Percentiles rank a stretch among this genome's conserved stretches.
Evolutionary conservation across 768 basidiomycete species (phyloP).

Genomic region (Cystofilobasidium capitatum): DNA sequence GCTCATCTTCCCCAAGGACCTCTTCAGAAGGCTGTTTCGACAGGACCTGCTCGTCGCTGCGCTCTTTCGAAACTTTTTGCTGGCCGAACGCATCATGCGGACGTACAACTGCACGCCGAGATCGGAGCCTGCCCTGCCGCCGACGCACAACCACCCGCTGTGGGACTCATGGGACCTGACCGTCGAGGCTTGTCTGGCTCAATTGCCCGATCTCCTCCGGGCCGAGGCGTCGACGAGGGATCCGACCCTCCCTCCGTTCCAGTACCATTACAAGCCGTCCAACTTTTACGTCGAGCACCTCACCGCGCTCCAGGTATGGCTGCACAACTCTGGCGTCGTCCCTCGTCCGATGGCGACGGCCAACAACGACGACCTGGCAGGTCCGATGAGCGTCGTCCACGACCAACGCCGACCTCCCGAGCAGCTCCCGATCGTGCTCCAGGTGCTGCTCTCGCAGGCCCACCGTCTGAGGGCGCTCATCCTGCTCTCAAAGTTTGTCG

Average conservation of each 20-base stretch:
- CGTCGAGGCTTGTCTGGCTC: slow-evolving; percentile 83
- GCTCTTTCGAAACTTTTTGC: slow-evolving; percentile 89
- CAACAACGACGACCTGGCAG: not conserved
- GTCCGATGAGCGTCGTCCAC: slow-evolving; percentile 13
- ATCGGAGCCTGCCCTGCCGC: slow-evolving; percentile 78
- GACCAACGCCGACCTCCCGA: slow-evolving; percentile 60
- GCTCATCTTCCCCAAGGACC: slow-evolving; percentile 88
- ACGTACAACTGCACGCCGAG: slow-evolving; percentile 95
- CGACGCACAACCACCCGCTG: slow-evolving; percentile 91
- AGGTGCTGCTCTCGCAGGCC: slow-evolving; percentile 90
- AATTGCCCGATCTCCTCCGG: slow-evolving; percentile 71
- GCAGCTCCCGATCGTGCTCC: slow-evolving; percentile 93
- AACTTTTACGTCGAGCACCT: slow-evolving; percentile 93
- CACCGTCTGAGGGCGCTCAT: slow-evolving; percentile 92
- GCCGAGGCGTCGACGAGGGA: slow-evolving; percentile 36
- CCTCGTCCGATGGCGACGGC: slow-evolving; percentile 23
- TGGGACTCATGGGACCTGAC: slow-evolving; percentile 99
- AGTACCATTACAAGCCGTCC: slow-evolving; percentile 60
- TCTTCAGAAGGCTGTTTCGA: slow-evolving; percentile 86
- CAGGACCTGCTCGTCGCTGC: slow-evolving; percentile 94
- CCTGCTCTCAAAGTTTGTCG: slow-evolving; percentile 91
- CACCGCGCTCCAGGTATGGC: slow-evolving; percentile 97
- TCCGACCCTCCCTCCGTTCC: slow-evolving; percentile 49
- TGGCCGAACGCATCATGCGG: slow-evolving; percentile 96
- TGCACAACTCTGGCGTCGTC: slow-evolving; percentile 62